phyloP scores from a whole-genome alignment of 1,284 basidiomycete genomes.

The Pholiota adiposa region DNA sequence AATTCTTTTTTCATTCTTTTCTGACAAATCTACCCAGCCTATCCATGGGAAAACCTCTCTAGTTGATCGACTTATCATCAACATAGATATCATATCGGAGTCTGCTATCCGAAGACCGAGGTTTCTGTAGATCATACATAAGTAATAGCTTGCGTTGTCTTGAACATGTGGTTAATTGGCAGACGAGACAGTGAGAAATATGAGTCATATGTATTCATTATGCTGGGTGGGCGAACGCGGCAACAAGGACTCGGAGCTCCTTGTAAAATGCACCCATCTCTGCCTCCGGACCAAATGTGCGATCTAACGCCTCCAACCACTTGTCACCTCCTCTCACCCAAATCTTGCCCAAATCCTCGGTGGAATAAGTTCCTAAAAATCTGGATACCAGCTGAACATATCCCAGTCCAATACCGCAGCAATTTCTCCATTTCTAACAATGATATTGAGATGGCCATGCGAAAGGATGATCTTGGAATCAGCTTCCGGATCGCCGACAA shows the following conservation, averaged over 20 bases:
- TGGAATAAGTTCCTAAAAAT: background rate
- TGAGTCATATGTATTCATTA: too few species aligned
- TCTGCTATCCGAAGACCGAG: too few species aligned
- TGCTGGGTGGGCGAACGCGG: background rate
- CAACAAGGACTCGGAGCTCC: background rate
- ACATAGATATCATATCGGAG: too few species aligned
- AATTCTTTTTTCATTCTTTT: too few species aligned
- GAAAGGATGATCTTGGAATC: background rate
- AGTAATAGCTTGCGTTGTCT: too few species aligned
- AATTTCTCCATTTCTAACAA: background rate
- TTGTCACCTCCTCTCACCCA: background rate
- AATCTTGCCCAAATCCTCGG: background rate
- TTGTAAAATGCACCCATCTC: background rate
- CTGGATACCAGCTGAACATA: background rate
- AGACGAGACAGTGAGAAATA: too few species aligned
- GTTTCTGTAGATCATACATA: too few species aligned
- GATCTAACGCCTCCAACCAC: background rate
- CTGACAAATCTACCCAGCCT: too few species aligned
- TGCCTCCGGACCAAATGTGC: background rate
- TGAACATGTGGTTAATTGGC: too few species aligned
- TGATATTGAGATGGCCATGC: background rate
- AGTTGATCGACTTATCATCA: too few species aligned
- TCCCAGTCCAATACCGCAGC: background rate
- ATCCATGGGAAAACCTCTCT: too few species aligned
- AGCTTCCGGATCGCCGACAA: too few species aligned